These are phyloP conservation scores for Pseudopyricularia javanii DNA, from an alignment of 2,329 filamentous ascomycete species.

Conservation along the genomic window DNA sequence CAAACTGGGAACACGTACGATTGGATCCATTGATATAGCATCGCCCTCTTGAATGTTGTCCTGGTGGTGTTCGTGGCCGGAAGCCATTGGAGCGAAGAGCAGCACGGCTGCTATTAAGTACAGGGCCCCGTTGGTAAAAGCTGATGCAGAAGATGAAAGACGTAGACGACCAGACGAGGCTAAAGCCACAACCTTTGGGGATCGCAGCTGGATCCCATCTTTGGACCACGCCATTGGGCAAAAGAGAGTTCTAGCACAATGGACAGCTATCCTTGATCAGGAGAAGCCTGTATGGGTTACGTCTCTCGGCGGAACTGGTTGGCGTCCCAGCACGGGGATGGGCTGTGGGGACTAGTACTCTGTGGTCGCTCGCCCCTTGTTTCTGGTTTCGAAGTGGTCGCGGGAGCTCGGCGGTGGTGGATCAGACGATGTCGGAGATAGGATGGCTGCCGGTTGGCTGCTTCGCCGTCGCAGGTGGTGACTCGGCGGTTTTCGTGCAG, in stretches of 20 bases:
- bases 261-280: too few species aligned
- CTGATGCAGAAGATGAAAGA: background rate
- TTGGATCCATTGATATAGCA: slow-evolving; percentile 57
- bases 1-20: slow-evolving; percentile 3
- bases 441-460: background rate
- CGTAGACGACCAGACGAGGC: background rate
- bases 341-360: background rate
- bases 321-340: background rate
- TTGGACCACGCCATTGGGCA: background rate
- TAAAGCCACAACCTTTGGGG: background rate
- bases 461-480: background rate
- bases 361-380: background rate
- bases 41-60: slow-evolving; percentile 55
- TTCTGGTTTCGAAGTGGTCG: background rate
- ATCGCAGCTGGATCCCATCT: background rate
- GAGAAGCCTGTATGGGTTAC: too few species aligned
- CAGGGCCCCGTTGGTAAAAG: background rate
- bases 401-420: background rate
- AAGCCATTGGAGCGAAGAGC: slow-evolving; percentile 8
- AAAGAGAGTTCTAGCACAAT: too few species aligned
- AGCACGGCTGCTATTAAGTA: slow-evolving; percentile 4
- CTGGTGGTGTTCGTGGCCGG: slow-evolving; percentile 36
- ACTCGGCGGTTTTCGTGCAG: background rate
- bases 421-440: background rate
- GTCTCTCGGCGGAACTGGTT: background rate